Evolutionary conservation across 805 yeast genomes (phyloP), one percentile per base, ranked within the genome.

Genomic region (Wickerhamomyces chambardii): DNA sequence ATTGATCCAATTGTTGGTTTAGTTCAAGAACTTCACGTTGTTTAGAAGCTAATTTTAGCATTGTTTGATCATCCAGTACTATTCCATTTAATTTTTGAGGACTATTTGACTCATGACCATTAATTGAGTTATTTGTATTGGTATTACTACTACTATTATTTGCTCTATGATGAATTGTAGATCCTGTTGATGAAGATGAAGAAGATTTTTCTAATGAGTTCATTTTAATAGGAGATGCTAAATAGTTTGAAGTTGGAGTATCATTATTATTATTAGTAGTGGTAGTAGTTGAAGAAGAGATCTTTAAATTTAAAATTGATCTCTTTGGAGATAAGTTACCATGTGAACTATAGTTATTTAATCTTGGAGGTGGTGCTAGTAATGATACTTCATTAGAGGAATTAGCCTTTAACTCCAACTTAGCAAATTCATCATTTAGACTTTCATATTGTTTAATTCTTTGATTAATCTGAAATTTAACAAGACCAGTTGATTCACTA

Each of bases 1-100:
- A 43, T 6, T 37, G 28, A 12, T 59, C 58, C 35, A 63, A 48
- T 25, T 61, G 61, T n/a, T 60, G 54, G 45, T 67, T 70, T 37
- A 72, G 48, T 33, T 74, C 79, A 15, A 63, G 41, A 8, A 76
- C 64, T 36, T 65, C 65, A 39, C 77, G 62, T 45, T 75, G 79
- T 46, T 77, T 76, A 2, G 66, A 46, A 0, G 82, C 75, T 34
- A 69, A 43, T 30, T 54, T 51, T 35, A 53, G 63, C 27, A 70
- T 46, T 15, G 69, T 14, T 5, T 40, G 33, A 11, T 46, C 47
- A 18, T 47, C 39, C 12, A 35, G 12, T 12, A 24, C 26, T 9
- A 24, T 24, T 6, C 26, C 26, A 11, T 24, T n/a, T 6, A 4
- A 10, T 12, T 24, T 24, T 6, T n/a, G n/a, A n/a, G n/a, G n/a